Base-by-base conservation (phyloP, 2,329 filamentous ascomycete genomes). In the Rhexocercosporidium sp. region DNA sequence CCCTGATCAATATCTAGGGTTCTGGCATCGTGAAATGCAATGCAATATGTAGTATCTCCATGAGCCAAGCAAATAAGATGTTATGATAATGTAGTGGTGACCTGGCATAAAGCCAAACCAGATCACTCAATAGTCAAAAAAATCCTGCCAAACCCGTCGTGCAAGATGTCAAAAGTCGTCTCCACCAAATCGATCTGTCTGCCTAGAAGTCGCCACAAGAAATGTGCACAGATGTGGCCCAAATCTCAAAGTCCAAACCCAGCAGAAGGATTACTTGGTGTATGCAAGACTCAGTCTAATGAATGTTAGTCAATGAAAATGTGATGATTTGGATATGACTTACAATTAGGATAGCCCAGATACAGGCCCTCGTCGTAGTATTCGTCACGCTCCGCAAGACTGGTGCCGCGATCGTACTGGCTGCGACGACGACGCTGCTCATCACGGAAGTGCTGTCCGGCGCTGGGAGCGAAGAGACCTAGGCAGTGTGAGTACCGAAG, bases 381-480 rank as follows among this genome's bases (percentile, higher is more conserved):
- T 57, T 76, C 73, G 54, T 78, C 76, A 27, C 69, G 69, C 56
- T 75, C 89, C 22, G 90, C 90, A 69, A 92, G 85, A 66, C 88
- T 86, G 31, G 92, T 96, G 31, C 93, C 93, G 69, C 93, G 90
- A 74, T 97, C 93, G 73, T 88, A 97, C 74, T 92, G 90, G 25
- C 92, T 94, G 61, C 88, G 87, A 64, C 74, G 73, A 39, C 90
- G 90, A 69, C 92, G 89, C 77, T 94, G 92, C 76, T 94, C 90
- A 70, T 92, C 89, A 18, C 90, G 87, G 72, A 89, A 88, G 64
- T 92, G 88, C 76, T 92, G 90, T 18, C 89, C 88, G 56, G 90
- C 89, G 70, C 92, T 91, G 5, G 93, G 93, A 3, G 93, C 92
- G 78, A 94, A 97, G 0, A 97, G 85, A 0, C 90, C 90, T 92